phyloP scores from a whole-genome alignment of 495 filamentous ascomycete species.

The Xylaria telfairii region DNA sequence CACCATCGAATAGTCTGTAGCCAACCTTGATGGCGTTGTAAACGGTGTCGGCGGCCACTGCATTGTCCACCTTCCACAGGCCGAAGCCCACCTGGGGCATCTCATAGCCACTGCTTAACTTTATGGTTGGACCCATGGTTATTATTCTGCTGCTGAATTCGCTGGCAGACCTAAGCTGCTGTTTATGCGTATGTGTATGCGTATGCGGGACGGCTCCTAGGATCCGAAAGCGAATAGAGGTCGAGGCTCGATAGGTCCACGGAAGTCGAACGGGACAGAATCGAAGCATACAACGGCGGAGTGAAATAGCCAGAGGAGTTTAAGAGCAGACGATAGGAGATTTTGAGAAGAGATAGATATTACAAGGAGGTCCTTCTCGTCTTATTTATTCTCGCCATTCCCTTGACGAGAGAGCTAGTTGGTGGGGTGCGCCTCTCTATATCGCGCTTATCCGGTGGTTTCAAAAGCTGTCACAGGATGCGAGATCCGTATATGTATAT shows the following conservation, averaged over 20 bases:
- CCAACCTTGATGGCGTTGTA: conserved; percentile 90
- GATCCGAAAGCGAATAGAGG: conserved; percentile 6
- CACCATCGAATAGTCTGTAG: conserved; percentile 87
- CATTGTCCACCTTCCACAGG: conserved; percentile 87
- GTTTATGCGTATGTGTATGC: not conserved
- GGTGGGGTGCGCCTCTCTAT: conserved; percentile 16
- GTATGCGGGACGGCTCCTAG: not conserved
- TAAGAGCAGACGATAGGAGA: not conserved
- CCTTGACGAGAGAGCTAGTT: conserved; percentile 3
- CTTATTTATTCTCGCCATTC: not conserved
- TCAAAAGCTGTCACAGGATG: conserved; percentile 21
- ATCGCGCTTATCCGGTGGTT: conserved; percentile 24
- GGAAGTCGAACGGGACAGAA: not conserved
- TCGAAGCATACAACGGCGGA: conserved; percentile 11
- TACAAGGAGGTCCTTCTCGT: not conserved
- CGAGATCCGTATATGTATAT: conserved; percentile 9
- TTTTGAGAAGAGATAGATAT: not conserved
- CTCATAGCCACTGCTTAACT: conserved; percentile 78
- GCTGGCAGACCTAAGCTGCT: not conserved
- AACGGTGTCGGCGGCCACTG: conserved; percentile 76
- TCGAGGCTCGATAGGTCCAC: conserved; percentile 19
- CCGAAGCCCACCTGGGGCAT: conserved; percentile 88
- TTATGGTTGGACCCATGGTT: conserved; percentile 65
- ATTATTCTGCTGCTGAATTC: not conserved
- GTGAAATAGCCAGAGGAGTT: not conserved